Evolutionary conservation across 495 filamentous ascomycete genomes (phyloP).

Genomic region (Margaritispora aquatica): DNA sequence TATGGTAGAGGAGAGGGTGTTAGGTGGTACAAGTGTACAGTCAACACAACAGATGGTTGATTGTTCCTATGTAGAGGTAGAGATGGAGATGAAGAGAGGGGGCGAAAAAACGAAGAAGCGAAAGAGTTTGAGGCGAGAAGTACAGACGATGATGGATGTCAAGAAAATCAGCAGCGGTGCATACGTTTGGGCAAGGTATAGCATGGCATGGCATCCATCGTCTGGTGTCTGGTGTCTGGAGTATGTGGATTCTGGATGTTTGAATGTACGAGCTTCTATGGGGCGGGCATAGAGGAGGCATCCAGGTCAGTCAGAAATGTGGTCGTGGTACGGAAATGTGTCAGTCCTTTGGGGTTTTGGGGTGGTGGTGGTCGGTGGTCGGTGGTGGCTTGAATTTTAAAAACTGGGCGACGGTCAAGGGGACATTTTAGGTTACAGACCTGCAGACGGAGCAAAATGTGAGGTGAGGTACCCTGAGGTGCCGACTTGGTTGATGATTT

Average conservation of each 20-base stretch:
- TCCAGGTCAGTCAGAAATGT: not conserved
- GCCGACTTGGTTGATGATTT: no score
- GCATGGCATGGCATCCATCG: not conserved
- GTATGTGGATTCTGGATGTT: not conserved
- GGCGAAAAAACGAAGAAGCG: not conserved
- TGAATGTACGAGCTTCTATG: not conserved
- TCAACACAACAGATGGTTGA: not conserved
- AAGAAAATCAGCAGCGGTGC: not conserved
- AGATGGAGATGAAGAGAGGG: not conserved
- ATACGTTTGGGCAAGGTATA: no score
- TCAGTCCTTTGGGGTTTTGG: no score
- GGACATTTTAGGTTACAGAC: no score
- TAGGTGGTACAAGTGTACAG: not conserved
- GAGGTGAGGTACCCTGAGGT: no score
- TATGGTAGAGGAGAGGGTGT: not conserved
- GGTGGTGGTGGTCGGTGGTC: no score
- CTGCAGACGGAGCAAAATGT: no score
- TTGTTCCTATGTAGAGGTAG: not conserved
- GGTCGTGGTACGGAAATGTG: not conserved
- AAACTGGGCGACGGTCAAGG: no score
- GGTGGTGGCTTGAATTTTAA: no score
- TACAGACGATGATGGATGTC: not conserved
- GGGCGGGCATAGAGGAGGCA: not conserved
- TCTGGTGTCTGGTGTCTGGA: not conserved
- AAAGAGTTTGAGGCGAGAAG: not conserved